These are phyloP conservation scores for Mucor circinelloides DNA, from an alignment of 371 early-diverging fungal species.

Conservation along the genomic window DNA sequence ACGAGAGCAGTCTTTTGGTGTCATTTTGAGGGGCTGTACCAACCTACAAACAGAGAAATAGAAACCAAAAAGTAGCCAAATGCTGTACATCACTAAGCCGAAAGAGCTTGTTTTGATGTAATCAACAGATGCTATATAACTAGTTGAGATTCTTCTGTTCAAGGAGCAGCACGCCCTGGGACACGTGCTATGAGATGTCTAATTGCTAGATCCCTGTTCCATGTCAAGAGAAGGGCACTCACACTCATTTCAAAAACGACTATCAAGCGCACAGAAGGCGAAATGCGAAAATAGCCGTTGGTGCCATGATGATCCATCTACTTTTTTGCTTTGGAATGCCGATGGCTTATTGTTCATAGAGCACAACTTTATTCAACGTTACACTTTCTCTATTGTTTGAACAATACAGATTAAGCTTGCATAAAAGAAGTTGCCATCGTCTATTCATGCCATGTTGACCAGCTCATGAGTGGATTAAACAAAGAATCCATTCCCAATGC, in stretches of 20 bases:
- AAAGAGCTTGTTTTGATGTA: too few species aligned
- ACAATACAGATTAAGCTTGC: not conserved
- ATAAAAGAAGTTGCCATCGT: not conserved
- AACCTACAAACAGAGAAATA: too few species aligned
- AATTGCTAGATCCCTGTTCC: too few species aligned
- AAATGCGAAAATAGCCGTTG: not conserved
- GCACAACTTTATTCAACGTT: not conserved
- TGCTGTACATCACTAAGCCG: too few species aligned
- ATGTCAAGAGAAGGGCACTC: too few species aligned
- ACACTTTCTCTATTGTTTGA: slow-evolving; percentile 3
- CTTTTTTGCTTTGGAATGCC: not conserved
- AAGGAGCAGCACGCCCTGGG: too few species aligned
- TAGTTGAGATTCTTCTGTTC: too few species aligned
- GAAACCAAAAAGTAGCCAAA: too few species aligned
- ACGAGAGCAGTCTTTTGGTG: too few species aligned
- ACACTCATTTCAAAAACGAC: not conserved
- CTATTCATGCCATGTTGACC: not conserved
- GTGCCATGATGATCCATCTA: not conserved
- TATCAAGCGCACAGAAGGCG: not conserved
- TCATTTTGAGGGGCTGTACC: too few species aligned
- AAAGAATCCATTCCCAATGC: not conserved
- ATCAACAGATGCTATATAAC: too few species aligned
- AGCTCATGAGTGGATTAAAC: not conserved
- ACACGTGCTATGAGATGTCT: too few species aligned
- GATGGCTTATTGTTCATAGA: not conserved